Evolutionary conservation across 108 stramenopile species (phyloP).

Genomic region (Chaetoceros tenuissimus): DNA sequence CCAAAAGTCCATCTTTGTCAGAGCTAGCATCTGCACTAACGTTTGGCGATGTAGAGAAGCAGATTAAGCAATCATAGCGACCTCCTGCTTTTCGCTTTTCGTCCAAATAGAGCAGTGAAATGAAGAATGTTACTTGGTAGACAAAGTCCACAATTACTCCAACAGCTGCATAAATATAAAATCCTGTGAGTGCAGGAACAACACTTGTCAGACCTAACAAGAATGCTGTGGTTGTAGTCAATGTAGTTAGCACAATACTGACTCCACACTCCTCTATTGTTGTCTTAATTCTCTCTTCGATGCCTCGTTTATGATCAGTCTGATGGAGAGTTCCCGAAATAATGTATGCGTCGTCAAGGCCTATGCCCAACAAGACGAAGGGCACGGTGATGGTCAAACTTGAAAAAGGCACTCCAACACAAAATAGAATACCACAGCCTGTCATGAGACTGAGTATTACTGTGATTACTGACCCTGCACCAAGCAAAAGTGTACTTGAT

Average conservation of each 20-base stretch:
- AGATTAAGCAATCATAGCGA: constrained; percentile 20
- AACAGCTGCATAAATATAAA: constrained; percentile 21
- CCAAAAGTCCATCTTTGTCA: no score
- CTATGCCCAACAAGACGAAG: constrained; percentile 10
- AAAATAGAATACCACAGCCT: constrained; percentile 16
- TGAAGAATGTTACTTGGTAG: constrained; percentile 20
- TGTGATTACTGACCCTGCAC: constrained; percentile 7
- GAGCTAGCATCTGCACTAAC: no score
- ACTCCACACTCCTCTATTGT: constrained; percentile 16
- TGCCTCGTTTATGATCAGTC: background rate
- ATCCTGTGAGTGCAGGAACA: constrained; percentile 16
- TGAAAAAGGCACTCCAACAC: constrained; percentile 14
- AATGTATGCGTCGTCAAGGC: constrained; percentile 11
- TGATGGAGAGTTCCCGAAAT: constrained; percentile 9
- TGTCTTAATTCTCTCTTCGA: constrained; percentile 14
- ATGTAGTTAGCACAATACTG: constrained; percentile 20
- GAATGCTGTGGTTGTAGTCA: constrained; percentile 21
- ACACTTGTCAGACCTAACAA: constrained; percentile 8
- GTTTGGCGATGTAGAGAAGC: no score
- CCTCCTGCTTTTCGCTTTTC: constrained; percentile 10
- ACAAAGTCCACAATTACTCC: constrained; percentile 7
- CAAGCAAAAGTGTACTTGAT: constrained; percentile 5
- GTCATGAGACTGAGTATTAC: constrained; percentile 10
- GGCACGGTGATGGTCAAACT: constrained; percentile 4
- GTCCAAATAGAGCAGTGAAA: constrained; percentile 15